Evolutionary conservation across 495 filamentous ascomycete species (phyloP), one percentile per base, ranked within the genome.

Genomic region (Talaromyces proteolyticus): DNA sequence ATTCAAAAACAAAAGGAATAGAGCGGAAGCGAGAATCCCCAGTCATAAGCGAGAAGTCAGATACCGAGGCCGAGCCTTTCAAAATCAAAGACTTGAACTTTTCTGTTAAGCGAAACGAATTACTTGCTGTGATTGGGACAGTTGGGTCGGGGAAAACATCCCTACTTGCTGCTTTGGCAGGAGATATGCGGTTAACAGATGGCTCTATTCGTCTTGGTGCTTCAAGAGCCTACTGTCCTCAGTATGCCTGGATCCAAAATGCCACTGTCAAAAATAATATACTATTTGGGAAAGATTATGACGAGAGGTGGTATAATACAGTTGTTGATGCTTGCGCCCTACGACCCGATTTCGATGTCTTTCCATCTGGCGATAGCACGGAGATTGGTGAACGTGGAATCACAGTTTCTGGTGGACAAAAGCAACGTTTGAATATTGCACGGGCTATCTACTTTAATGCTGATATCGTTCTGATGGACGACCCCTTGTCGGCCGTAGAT

Each of bases 191-290:
- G 17, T 80, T 82, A 60, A 93, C 88, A 0, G 66, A 69, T 11
- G 93, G 93, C 1, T 72, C 77, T 29, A 75, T 96, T 5, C 76
- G 76, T 4, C 70, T 95, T 47, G 89, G 91, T 42, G 87, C 87
- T 2, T 81, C 80, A 2, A 70, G 91, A 44, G 87, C 91, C 0
- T 96, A 94, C 56, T 98, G 93, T 57, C 90, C 93, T 0, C 93
- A 98, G 58, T 95, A 93, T 59, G 88, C 93, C 3, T 98, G 93
- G 93, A 96, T 98, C 42, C 91, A 96, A 58, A 98, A 96, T 57
- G 73, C 89, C 0, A 86, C 84, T 12, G 84, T 96, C 4, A 82
- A 77, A 50, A 78, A 95, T 46, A 98, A 98, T 56, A 93, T 98
- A 49, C 60, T 94, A 1, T 96, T 98, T 56, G 92, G 92, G 2